A percentile compares a stretch with the other conserved stretches of the same genome.
These are phyloP conservation scores for Phialophora chinensis DNA, from an alignment of 2,329 filamentous ascomycete species.

Conservation along the genomic window DNA sequence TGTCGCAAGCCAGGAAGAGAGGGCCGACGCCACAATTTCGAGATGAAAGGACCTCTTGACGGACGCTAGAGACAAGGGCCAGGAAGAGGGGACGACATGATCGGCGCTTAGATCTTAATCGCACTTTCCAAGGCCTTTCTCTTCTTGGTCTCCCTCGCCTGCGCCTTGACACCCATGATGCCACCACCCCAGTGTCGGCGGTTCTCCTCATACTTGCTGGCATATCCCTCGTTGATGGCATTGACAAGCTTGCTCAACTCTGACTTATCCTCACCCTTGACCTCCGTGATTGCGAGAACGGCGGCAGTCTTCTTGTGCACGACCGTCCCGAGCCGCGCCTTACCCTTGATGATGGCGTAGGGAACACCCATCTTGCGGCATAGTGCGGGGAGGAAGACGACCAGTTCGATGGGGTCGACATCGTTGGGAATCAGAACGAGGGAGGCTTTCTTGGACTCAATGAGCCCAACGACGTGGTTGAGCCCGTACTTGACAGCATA, in stretches of 20 bases:
- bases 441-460: constrained; percentile 99
- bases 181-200: constrained; percentile 98
- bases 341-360: constrained; percentile 99
- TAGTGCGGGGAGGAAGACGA: constrained; percentile 97
- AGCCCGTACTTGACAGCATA: constrained; percentile 99
- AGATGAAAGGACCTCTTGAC: not conserved
- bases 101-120: constrained; percentile 91
- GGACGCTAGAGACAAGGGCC: not conserved
- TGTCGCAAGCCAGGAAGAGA: not conserved
- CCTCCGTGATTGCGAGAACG: constrained; percentile 93
- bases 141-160: constrained; percentile 78
- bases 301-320: constrained; percentile 99
- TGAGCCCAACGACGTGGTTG: constrained; percentile 97
- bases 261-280: constrained; percentile 96
- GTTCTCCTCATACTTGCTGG: constrained; percentile 90
- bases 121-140: constrained; percentile 91
- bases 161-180: constrained; percentile 98
- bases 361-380: constrained; percentile 99
- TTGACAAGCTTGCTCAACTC: constrained; percentile 97
- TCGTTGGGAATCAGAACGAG: constrained; percentile 99
- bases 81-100: not conserved
- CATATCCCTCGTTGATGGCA: constrained; percentile 96
- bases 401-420: constrained; percentile 98
- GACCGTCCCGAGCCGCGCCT: constrained; percentile 97
- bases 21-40: not conserved